These are phyloP conservation scores for Russula brevipes DNA, from an alignment of 768 basidiomycete genomes.

Conservation along the genomic window DNA sequence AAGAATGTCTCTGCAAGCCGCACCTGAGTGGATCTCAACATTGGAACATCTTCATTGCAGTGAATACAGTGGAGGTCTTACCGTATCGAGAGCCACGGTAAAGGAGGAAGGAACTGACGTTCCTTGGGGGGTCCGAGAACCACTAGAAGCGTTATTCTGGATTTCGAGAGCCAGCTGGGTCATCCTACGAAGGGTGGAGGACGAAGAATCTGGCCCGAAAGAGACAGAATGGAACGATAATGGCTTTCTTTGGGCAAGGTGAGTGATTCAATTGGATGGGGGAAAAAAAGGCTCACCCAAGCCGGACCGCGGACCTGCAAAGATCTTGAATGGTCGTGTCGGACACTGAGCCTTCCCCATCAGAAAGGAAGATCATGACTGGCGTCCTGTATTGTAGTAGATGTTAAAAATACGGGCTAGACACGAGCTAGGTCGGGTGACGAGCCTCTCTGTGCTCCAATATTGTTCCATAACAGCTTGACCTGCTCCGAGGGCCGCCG, in stretches of 20 bases:
- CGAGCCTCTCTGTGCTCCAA: conserved; percentile 50
- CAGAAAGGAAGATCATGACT: conserved; percentile 53
- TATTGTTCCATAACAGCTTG: conserved; percentile 38
- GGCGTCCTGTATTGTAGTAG: conserved; percentile 37
- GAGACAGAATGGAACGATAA: conserved; percentile 57
- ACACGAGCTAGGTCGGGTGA: not conserved
- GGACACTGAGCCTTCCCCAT: conserved; percentile 43
- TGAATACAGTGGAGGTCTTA: conserved; percentile 27
- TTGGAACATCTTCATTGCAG: not conserved
- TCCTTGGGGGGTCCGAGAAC: conserved; percentile 34
- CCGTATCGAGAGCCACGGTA: conserved; percentile 48
- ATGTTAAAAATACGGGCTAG: not conserved
- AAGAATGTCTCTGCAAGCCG: conserved; percentile 54
- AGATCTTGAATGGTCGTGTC: conserved; percentile 40
- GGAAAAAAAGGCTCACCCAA: conserved; percentile 35
- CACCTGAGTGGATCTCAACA: conserved; percentile 34
- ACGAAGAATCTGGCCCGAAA: conserved; percentile 39
- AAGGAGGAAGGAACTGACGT: conserved; percentile 41
- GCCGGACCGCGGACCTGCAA: conserved; percentile 39
- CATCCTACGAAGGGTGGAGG: conserved; percentile 44
- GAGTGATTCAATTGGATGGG: not conserved
- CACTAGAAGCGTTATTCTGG: conserved; percentile 41
- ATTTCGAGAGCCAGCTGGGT: conserved; percentile 45
- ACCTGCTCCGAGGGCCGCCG: conserved; percentile 36
- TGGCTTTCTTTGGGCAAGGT: conserved; percentile 38